Percentiles rank a stretch among this genome's conserved stretches.
Conservation (phyloP, 2,329 filamentous ascomycete species). For the Ilyonectria sp. region DNA sequence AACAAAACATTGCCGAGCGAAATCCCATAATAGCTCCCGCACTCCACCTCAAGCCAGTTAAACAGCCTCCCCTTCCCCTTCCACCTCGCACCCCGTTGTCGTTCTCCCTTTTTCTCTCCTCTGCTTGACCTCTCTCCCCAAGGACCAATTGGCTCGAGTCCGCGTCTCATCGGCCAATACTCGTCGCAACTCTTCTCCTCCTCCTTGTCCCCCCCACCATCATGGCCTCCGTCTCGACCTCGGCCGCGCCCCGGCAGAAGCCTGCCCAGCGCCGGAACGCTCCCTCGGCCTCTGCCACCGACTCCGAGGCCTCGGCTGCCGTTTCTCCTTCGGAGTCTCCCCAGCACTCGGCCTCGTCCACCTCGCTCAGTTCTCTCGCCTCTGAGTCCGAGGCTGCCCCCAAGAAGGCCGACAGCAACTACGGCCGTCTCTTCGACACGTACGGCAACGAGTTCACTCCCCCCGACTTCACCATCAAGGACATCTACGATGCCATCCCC, state of each 20-base stretch:
- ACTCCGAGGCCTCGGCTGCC: conserved; percentile 69
- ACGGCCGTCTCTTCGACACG: conserved; percentile 85
- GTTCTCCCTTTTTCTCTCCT: conserved; percentile 21
- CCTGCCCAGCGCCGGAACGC: conserved; percentile 64
- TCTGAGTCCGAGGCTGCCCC: conserved; percentile 72
- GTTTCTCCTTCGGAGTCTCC: conserved; percentile 74
- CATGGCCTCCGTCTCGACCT: conserved; percentile 65
- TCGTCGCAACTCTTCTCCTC: conserved; percentile 22
- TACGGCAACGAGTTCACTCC: conserved; percentile 96
- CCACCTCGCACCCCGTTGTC: conserved; percentile 7
- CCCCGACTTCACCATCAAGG: conserved; percentile 97
- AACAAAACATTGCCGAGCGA: conserved; percentile 47
- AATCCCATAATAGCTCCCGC: conserved; percentile 37
- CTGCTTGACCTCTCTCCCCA: conserved; percentile 19
- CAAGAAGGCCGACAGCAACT: conserved; percentile 53
- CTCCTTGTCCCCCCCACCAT: conserved; percentile 25
- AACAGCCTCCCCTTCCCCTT: conserved; percentile 19
- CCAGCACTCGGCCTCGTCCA: conserved; percentile 80
- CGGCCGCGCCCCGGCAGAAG: conserved; percentile 58
- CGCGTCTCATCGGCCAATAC: conserved; percentile 6
- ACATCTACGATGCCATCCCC: conserved; percentile 96
- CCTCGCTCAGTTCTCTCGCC: conserved; percentile 91
- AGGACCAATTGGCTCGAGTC: conserved; percentile 42
- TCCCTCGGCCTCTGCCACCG: conserved; percentile 63
- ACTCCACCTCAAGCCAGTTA: conserved; percentile 12